Evolutionary conservation across 495 filamentous ascomycete genomes (phyloP), one percentile per base, ranked within the genome.

Genomic region (Talaromyces wortmannii): DNA sequence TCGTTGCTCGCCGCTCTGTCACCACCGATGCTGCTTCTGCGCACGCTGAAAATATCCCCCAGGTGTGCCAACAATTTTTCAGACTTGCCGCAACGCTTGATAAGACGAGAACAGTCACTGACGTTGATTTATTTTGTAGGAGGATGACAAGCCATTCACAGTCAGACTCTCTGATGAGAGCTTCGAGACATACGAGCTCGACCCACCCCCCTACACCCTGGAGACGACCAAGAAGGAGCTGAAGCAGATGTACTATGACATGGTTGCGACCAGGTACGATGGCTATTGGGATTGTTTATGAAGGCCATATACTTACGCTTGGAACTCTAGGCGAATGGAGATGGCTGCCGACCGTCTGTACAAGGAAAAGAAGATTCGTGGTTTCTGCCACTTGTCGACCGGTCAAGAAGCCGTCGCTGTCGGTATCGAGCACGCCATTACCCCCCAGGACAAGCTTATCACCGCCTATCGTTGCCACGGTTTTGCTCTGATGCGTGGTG

Each of bases 301-400:
- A 56, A 60, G 13, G 33, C 12, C 15, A 57, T n/a, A 23, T 42
- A 46, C 10, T 13, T 30, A 12, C 4, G 6, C 3, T 46, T 29
- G 5, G 2, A 40, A 13, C 31, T 53, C 50, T 53, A 96, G 94
- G 70, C 95, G 95, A 66, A 96, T 98, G 94, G 94, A 98, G 71
- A 96, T 97, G 94, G 92, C 91, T 59, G 90, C 92, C 76, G 92
- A 97, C 66, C 83, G 91, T 64, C 81, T 97, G 54, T 97, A 97
- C 86, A 97, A 97, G 77, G 91, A 96, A 80, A 97, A 97, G 84
- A 96, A 97, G 82, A 96, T 97, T 67, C 88, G 92, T 57, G 92
- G 92, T 76, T 97, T 97, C 89, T 97, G 92, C 78, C 94, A 98
- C 78, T 76, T 98, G 71, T 98, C 94, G 42, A 94, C 88, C 44